Base-by-base conservation (phyloP, 768 basidiomycete genomes). In the Tylopilus subfusipes region DNA sequence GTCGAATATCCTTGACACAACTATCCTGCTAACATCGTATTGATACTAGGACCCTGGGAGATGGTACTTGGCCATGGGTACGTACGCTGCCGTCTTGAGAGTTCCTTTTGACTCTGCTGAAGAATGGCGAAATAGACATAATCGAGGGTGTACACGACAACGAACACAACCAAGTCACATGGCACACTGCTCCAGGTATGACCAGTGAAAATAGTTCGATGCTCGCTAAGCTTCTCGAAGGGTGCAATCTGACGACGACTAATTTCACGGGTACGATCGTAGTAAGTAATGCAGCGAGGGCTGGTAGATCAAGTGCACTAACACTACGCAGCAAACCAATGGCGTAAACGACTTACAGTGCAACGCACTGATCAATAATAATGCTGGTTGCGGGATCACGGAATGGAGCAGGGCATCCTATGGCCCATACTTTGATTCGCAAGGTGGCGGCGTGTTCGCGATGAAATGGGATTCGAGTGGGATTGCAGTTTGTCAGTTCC, bases 141-240 rank as follows among this genome's bases (percentile, higher is more conserved):
- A 83, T 90, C 29, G 89, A 90, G 69, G 90, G 90, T 14, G 90
- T 92, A 6, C 90, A 92, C 58, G 88, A 89, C 64, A 88, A 90
- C 56, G 75, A 85, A 64, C 88, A 91, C 62, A 91, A 92, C 60
- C 90, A 92, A 70, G 85, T 92, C 18, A 85, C 88, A 29, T 90
- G 83, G 82, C 88, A 90, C 66, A 88, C 86, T 24, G 78, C 74
- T 48, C 77, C 83, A 54, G 85, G 85, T 82, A 59, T 45, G 52
- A 56, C 22, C 27, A 29, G 5, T 19, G 30, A 39, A 30, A n/a
- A 27, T 16, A 49, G 22, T 3, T 6, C 29, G 16, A 21, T 40
- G 14, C 45, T 31, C 54, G 13, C 42, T 63, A 33, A 59, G 21
- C 34, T 42, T 36, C 53, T 29, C 24, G 5, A 53, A 81, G 88